Conservation (phyloP, 2,329 filamentous ascomycete genomes). For the Fusarium kyushuense region DNA sequence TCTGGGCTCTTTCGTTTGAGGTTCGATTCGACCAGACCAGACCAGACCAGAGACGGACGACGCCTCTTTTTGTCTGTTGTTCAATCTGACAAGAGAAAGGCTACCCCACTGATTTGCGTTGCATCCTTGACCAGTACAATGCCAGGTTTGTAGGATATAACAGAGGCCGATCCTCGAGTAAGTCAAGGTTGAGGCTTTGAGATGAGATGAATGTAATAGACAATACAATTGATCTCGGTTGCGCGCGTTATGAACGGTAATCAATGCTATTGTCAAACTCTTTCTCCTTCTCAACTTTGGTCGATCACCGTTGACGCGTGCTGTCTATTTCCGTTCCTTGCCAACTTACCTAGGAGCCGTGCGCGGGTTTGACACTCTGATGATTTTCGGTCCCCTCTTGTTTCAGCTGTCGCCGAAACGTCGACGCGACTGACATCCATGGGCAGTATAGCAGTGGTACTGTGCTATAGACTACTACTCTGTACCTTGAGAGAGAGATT, state of each 20-base stretch:
- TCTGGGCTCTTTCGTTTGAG: slow-evolving; percentile 14
- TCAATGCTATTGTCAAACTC: background rate
- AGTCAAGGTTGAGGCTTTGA: slow-evolving; percentile 12
- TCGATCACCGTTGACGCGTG: slow-evolving; percentile 7
- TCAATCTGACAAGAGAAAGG: slow-evolving; percentile 4
- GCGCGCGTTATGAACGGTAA: background rate
- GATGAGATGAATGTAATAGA: slow-evolving; percentile 11
- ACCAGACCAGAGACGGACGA: background rate
- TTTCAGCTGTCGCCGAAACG: slow-evolving; percentile 40
- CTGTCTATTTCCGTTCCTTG: slow-evolving; percentile 17
- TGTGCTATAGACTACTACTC: background rate
- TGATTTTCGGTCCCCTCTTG: slow-evolving; percentile 29
- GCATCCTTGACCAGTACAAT: slow-evolving; percentile 21
- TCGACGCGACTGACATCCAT: slow-evolving; percentile 30
- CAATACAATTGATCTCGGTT: background rate
- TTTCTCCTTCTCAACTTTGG: background rate
- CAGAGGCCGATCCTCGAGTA: background rate
- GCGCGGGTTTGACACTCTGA: slow-evolving; percentile 29
- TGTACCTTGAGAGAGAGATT: background rate
- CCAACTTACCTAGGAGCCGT: slow-evolving; percentile 22
- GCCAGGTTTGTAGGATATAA: slow-evolving; percentile 23
- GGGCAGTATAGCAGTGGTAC: background rate
- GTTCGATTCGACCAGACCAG: slow-evolving; percentile 1
- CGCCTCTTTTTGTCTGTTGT: slow-evolving; percentile 7
- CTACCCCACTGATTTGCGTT: slow-evolving; percentile 34